Base-by-base conservation (phyloP, 2,329 filamentous ascomycete species). In the Pseudocercospora fuligena region DNA sequence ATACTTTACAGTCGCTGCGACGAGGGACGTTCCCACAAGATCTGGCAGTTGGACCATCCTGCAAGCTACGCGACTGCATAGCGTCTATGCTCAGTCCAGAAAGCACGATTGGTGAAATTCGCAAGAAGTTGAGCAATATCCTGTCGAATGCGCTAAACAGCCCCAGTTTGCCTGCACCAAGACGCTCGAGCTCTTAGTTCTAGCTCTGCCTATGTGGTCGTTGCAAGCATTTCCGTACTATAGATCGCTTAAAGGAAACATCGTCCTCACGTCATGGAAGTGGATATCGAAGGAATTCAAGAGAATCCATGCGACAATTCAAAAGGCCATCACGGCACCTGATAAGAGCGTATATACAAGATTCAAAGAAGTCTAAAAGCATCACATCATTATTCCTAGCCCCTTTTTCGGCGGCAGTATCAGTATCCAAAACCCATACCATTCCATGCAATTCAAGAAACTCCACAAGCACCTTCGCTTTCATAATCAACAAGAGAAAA, bases 1-100 rank as follows among this genome's bases (percentile, higher is more conserved):
- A 79, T 8, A 78, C 77, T 1, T 67, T 82, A 11, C 72, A 72
- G 1, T 69, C 71, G 2, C 69, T 82, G 4, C 77, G 66, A 12
- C 57, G 65, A 29, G 70, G 70, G 12, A 19, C 29, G 8, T 66
- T 70, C 19, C 70, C 70, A n/a, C 29, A 53, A 11, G 29, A 60
- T 4, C 67, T 70, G 25, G 61, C 65, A 14, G 59, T 64, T 19
- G 66, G 60, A 11, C 47, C 64, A 3, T 63, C 64, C 56, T 49
- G 57, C 16, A 61, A 62, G 33, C n/a, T 69, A 27, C 61, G 54
- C 49, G 66, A 69, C 2, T 69, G 66, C 29, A 62, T 69, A 2
- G 54, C 64, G 5, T 62, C 61, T 2, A 69, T 69, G 66, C 51
- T 69, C 27, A 29, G 5, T n/a, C 23, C 21, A n/a, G 51, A 56